Evolutionary conservation across 768 basidiomycete genomes (phyloP), one percentile per base, ranked within the genome.

Genomic region (Amanita exitialis): DNA sequence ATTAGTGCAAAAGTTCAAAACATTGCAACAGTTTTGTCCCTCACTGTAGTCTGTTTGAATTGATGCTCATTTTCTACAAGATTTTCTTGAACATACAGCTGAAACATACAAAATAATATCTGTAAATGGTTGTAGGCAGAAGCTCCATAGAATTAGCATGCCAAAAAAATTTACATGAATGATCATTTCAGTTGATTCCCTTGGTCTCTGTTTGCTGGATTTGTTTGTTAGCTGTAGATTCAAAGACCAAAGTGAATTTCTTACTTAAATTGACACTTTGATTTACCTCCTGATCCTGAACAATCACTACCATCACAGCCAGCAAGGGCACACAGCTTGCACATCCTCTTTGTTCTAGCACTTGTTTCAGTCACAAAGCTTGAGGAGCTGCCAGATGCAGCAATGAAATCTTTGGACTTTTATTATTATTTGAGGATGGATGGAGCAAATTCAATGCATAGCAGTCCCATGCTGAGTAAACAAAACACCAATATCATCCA

Each of bases 351-450:
- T 37, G 23, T 23, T 23, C 46, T 47, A 49, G 25, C 13, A 36
- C 23, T 36, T 27, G 48, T 38, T 28, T 38, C 32, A 18, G 34
- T 32, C 20, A 32, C 34, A 20, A 28, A 42, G 42, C 16, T 30
- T 16, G 34, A 42, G 37, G 30, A 13, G 42, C 15, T 39, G 13
- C 43, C 12, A n/a, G 27, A 16, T 56, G 32, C 18, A 30, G 6
- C 41, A 49, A 38, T 4, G 45, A 46, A 55, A 64, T 1, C 30
- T 67, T 36, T 54, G 57, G 0, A 59, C 66, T 9, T 73, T 70
- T n/a, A n/a, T 1, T 47, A 58, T 2, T 56, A 58, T 3, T 52
- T 71, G 46, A 65, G 68, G 34, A 67, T 53, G 56, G 59, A 37
- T 15, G 16, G 16, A 37, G 9, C 12, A 37, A n/a, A 4, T 37